phyloP scores from a whole-genome alignment of 2,329 filamentous ascomycete genomes.

The Cadophora gregata region DNA sequence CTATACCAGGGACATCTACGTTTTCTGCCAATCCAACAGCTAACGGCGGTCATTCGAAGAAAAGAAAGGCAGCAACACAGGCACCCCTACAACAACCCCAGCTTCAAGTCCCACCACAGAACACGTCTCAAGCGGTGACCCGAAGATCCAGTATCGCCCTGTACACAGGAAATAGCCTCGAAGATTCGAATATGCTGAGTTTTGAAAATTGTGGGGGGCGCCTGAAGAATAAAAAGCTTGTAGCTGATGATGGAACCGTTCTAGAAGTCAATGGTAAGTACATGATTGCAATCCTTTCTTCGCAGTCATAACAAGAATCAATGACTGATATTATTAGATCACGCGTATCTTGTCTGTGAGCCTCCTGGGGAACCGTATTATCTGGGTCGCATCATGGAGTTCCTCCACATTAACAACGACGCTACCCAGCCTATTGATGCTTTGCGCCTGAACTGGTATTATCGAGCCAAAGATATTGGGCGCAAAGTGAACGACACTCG shows the following conservation, averaged over 20 bases:
- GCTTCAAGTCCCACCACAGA: constrained; percentile 24
- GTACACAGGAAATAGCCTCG: constrained; percentile 30
- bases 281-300: background rate
- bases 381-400: constrained; percentile 97
- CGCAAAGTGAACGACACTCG: constrained; percentile 91
- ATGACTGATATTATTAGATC: constrained; percentile 55
- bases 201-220: constrained; percentile 76
- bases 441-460: constrained; percentile 97
- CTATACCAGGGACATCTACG: constrained; percentile 63
- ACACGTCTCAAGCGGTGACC: constrained; percentile 25
- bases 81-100: constrained; percentile 32
- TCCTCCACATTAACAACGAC: constrained; percentile 82
- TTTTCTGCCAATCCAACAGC: constrained; percentile 56
- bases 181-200: constrained; percentile 85
- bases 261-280: constrained; percentile 83
- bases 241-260: constrained; percentile 88
- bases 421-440: constrained; percentile 77
- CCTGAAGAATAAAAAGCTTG: constrained; percentile 77
- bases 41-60: constrained; percentile 63
- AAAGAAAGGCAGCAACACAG: constrained; percentile 74
- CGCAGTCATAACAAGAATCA: background rate
- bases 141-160: constrained; percentile 33
- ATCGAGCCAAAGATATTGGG: constrained; percentile 93
- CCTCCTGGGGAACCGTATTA: constrained; percentile 98
- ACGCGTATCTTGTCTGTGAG: constrained; percentile 97